Conservation (phyloP, 2,329 filamentous ascomycete genomes). For the Xylaria hypoxylon region DNA sequence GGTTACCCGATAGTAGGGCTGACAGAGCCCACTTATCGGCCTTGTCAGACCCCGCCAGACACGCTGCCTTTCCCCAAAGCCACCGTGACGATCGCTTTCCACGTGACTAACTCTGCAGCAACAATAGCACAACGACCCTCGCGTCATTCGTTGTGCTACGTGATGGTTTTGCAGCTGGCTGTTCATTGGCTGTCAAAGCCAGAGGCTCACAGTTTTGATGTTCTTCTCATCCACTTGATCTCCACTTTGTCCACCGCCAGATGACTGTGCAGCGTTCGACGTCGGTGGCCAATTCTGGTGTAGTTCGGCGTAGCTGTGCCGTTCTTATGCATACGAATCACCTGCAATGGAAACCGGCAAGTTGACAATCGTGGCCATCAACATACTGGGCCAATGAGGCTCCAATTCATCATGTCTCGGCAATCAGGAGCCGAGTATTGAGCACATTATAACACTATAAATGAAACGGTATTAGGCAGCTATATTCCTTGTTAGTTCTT, state of each 20-base stretch:
- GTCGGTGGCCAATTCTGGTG: slow-evolving; percentile 27
- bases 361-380: slow-evolving; percentile 16
- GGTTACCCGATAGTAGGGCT: slow-evolving; percentile 40
- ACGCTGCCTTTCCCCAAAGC: slow-evolving; percentile 12
- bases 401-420: slow-evolving; percentile 10
- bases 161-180: neutral
- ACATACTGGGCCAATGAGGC: slow-evolving; percentile 29
- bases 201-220: neutral
- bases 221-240: slow-evolving; percentile 9
- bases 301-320: slow-evolving; percentile 26
- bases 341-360: slow-evolving; percentile 34
- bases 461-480: slow-evolving; percentile 28
- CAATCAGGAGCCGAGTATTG: slow-evolving; percentile 12
- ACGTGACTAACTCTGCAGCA: slow-evolving; percentile 11
- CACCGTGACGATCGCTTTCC: neutral
- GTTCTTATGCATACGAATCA: slow-evolving; percentile 22
- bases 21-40: slow-evolving; percentile 25
- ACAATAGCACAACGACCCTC: neutral
- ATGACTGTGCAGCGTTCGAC: slow-evolving; percentile 29
- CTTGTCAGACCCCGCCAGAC: no score
- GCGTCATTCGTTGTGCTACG: slow-evolving; percentile 32
- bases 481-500: slow-evolving; percentile 4
- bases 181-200: slow-evolving; percentile 24
- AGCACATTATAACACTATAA: slow-evolving; percentile 10
- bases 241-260: slow-evolving; percentile 22